Conservation (phyloP, 2,329 filamentous ascomycete species). For the Fusarium solani-melongenae region DNA sequence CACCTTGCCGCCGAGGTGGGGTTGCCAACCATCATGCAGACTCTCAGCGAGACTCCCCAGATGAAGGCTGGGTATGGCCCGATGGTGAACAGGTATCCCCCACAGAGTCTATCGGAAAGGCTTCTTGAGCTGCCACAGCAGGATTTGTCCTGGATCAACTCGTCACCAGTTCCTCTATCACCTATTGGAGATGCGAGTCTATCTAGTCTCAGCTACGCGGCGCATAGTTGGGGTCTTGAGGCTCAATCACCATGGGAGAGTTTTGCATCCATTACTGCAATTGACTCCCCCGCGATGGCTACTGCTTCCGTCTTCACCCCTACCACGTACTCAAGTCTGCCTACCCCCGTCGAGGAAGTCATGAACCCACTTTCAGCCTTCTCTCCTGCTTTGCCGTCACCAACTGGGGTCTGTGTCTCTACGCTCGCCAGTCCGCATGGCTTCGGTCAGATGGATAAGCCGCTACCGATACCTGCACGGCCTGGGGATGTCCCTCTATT, state of each 20-base stretch:
- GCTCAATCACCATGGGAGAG: neutral
- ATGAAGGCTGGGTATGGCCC: slow-evolving; percentile 5
- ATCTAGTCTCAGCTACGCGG: slow-evolving; percentile 31
- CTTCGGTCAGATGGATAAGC: neutral
- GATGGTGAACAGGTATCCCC: slow-evolving; percentile 22
- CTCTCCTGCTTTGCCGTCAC: neutral
- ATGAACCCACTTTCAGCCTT: neutral
- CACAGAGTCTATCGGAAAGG: neutral
- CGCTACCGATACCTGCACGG: neutral
- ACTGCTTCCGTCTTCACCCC: neutral
- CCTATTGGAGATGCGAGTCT: slow-evolving; percentile 5
- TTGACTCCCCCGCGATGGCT: neutral
- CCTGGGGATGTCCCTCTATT: neutral
- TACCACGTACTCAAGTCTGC: neutral
- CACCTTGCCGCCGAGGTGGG: slow-evolving; percentile 34
- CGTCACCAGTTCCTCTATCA: neutral
- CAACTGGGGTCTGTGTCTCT: neutral
- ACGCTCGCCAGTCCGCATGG: neutral
- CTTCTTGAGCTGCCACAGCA: slow-evolving; percentile 12
- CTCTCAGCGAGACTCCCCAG: slow-evolving; percentile 16
- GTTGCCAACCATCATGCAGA: slow-evolving; percentile 28
- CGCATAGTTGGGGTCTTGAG: neutral
- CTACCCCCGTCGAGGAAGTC: neutral
- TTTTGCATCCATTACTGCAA: too few relatives aligned
- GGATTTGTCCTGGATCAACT: neutral